Base-by-base conservation (phyloP, 2,329 filamentous ascomycete species). In the Exophiala mesophila region DNA sequence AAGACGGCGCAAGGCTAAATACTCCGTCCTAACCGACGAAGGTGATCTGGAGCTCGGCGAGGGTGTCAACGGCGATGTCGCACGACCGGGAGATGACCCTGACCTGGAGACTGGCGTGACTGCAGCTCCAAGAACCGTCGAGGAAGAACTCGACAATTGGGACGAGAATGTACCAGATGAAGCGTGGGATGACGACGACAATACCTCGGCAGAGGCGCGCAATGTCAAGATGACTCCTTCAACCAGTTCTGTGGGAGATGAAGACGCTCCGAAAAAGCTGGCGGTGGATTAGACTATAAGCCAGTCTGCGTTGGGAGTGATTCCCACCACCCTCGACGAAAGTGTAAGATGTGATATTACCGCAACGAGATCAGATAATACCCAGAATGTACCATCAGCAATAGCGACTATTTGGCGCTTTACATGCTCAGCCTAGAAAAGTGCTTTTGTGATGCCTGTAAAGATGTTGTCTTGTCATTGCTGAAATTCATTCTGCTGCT, bases 131-230 rank as follows among this genome's bases (percentile, higher is more conserved):
- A 57, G 61, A 50, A 73, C 69, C 1, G 60, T 94, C 15, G 88
- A 94, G 55, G 78, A 90, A 45, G 86, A 94, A 67, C 76, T 95
- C 5, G 89, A 95, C 59, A 88, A 90, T 54, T 95, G 89, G 88
- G 88, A 95, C 59, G 89, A 95, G 67, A 92, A 95, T 63, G 75
- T 70, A 1, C 77, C 78, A 45, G 77, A 81, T 55, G 71, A 70
- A 54, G 54, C 52, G 10, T 83, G 78, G 80, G 79, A 83, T 38
- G 74, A 77, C 2, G 78, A 78, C 20, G 78, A 72, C 35, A 58
- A 58, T 29, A 59, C 55, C n/a, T 58, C 60, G 26, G 49, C 44
- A 1, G 53, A 39, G 16, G 50, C 41, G 10, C 52, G 46, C 39
- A 38, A 56, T 6, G 54, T 50, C n/a, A 56, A 56, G 17, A 55